Percentiles rank a stretch among this genome's conserved stretches.
These are phyloP conservation scores for Dictyostelium purpureum DNA, from an alignment of 78 protist species.

Conservation along the genomic window DNA sequence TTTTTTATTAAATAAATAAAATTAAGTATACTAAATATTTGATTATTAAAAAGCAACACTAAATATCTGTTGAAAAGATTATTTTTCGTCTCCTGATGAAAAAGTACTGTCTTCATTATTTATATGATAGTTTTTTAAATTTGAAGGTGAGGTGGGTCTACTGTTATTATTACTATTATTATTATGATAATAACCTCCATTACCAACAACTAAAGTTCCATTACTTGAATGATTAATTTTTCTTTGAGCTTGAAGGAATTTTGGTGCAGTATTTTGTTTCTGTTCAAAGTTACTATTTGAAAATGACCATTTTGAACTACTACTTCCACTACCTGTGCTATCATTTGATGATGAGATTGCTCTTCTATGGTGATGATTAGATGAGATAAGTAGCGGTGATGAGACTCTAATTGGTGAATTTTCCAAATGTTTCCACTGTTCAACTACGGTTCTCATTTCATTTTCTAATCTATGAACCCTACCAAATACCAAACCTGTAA, in stretches of 20 bases:
- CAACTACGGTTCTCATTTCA: slow-evolving; percentile 63
- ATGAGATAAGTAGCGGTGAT: background rate
- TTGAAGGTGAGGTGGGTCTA: too few species aligned
- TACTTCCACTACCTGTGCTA: too few species aligned
- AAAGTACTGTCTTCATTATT: background rate
- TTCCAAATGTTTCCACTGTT: slow-evolving; percentile 56
- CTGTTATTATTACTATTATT: background rate
- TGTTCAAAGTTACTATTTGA: background rate
- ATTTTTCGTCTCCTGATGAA: too few species aligned
- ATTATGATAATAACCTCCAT: background rate
- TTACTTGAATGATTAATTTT: slow-evolving; percentile 1
- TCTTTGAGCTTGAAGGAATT: background rate
- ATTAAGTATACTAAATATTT: too few species aligned
- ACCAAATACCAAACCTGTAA: slow-evolving; percentile 54
- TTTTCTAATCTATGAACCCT: slow-evolving; percentile 62
- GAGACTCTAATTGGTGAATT: too few species aligned
- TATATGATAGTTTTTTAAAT: background rate
- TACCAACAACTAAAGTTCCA: background rate
- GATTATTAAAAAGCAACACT: too few species aligned
- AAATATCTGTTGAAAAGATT: too few species aligned
- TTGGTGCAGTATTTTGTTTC: background rate
- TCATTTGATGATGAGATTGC: background rate
- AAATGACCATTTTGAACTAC: background rate
- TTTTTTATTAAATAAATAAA: too few species aligned
- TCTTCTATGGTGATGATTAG: too few species aligned